Evolutionary conservation across 768 basidiomycete genomes (phyloP).

Genomic region (Melanogaster broomeanus): DNA sequence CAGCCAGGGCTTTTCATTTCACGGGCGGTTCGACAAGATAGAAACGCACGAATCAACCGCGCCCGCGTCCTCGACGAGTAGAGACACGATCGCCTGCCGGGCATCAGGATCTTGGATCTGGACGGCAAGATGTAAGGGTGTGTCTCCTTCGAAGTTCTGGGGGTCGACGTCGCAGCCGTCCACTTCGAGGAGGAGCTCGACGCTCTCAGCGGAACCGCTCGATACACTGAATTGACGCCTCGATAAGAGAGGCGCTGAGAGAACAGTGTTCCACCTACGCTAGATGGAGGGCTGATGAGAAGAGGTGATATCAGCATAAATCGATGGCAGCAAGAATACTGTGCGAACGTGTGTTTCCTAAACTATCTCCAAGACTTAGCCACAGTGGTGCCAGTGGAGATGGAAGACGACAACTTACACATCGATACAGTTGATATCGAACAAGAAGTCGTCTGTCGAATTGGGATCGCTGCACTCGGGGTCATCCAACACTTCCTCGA

Average conservation of each 20-base stretch:
- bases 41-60: slow-evolving; percentile 24
- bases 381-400: neutral
- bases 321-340: neutral
- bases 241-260: neutral
- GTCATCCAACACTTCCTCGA: slow-evolving; percentile 26
- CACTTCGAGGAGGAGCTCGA: slow-evolving; percentile 23
- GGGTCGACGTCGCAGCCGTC: slow-evolving; percentile 31
- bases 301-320: slow-evolving; percentile 9
- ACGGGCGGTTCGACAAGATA: neutral
- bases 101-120: slow-evolving; percentile 8
- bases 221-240: slow-evolving; percentile 12
- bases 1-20: too few relatives aligned
- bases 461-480: slow-evolving; percentile 23
- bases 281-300: slow-evolving; percentile 29
- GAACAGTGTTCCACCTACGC: slow-evolving; percentile 23
- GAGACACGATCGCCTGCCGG: slow-evolving; percentile 22
- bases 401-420: slow-evolving; percentile 17
- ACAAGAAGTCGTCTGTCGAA: slow-evolving; percentile 20
- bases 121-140: slow-evolving; percentile 31
- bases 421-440: slow-evolving; percentile 34
- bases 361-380: slow-evolving; percentile 13
- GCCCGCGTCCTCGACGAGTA: slow-evolving; percentile 24
- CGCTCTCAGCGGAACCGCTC: slow-evolving; percentile 17
- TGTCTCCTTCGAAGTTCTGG: slow-evolving; percentile 25
- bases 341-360: slow-evolving; percentile 32